Evolutionary conservation across 176 grass and related monocot genomes (phyloP).

Genomic region (Olyra latifolia): DNA sequence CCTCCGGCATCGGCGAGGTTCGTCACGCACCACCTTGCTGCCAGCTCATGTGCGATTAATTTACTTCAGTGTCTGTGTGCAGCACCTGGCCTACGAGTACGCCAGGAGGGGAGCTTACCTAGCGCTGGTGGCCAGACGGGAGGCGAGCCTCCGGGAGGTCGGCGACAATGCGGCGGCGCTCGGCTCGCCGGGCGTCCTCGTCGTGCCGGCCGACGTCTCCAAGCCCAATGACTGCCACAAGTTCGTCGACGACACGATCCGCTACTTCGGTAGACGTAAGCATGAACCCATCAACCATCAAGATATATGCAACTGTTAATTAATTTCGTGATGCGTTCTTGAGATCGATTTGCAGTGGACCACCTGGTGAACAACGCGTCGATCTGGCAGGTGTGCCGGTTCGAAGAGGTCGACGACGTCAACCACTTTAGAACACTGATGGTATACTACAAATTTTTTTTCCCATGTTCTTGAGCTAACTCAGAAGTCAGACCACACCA

Average conservation of each 20-base stretch:
- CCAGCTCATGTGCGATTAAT: no score
- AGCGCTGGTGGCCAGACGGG: conserved; percentile 76
- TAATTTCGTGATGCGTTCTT: not conserved
- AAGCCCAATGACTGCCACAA: conserved; percentile 47
- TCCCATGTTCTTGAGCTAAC: no score
- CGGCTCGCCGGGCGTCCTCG: conserved; percentile 67
- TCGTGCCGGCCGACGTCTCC: conserved; percentile 58
- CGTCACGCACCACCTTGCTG: not conserved
- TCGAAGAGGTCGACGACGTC: conserved; percentile 58
- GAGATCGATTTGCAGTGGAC: conserved; percentile 44
- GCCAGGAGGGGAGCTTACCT: conserved; percentile 48
- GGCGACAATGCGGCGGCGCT: conserved; percentile 41
- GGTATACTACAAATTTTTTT: conserved; percentile 23
- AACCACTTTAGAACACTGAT: conserved; percentile 51
- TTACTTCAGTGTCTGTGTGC: not conserved
- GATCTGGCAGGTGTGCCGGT: conserved; percentile 53
- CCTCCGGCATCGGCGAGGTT: conserved; percentile 87
- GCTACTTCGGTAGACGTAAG: conserved; percentile 57
- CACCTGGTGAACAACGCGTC: conserved; percentile 70
- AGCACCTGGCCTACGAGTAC: conserved; percentile 39
- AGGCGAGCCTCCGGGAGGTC: conserved; percentile 63
- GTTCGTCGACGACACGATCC: conserved; percentile 51
- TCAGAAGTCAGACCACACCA: not conserved
- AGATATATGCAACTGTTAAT: no score
- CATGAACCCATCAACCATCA: not conserved